These are phyloP conservation scores for Volutella citrinella DNA, from an alignment of 2,329 filamentous ascomycete species.

Conservation along the genomic window DNA sequence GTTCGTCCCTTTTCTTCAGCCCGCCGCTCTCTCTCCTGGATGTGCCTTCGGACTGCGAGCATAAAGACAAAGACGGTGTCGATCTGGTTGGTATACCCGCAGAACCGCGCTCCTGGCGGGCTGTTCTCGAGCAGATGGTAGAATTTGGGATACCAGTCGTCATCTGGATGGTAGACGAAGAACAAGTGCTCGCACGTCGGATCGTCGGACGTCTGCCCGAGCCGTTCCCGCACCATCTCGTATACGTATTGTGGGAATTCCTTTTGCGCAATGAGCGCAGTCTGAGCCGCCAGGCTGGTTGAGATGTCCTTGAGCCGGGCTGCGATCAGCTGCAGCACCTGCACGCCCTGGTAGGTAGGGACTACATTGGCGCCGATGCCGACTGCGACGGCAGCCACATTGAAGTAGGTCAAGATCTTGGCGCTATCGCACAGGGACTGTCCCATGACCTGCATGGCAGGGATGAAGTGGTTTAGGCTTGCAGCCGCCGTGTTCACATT, in stretches of 20 bases:
- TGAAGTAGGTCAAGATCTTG: constrained; percentile 30
- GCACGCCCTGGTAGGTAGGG: constrained; percentile 33
- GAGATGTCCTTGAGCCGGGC: constrained; percentile 32
- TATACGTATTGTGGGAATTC: constrained; percentile 36
- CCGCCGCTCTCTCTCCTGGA: constrained; percentile 22
- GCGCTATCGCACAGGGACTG: constrained; percentile 31
- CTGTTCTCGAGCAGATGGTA: constrained; percentile 34
- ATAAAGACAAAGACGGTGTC: constrained; percentile 40
- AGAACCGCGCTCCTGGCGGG: constrained; percentile 33
- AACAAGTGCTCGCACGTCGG: constrained; percentile 33
- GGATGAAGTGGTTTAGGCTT: constrained; percentile 24
- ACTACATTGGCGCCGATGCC: constrained; percentile 34
- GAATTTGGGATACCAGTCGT: constrained; percentile 40
- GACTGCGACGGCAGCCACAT: constrained; percentile 26
- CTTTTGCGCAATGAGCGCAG: constrained; percentile 34
- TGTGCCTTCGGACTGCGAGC: constrained; percentile 29
- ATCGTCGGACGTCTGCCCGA: constrained; percentile 30
- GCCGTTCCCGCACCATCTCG: constrained; percentile 34
- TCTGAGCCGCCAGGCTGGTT: constrained; percentile 31
- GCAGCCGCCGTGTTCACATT: constrained; percentile 17
- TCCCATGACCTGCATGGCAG: constrained; percentile 34
- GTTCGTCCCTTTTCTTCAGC: constrained; percentile 20
- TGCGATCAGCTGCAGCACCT: constrained; percentile 34
- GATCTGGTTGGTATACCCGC: constrained; percentile 39
- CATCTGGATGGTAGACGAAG: constrained; percentile 40